These are phyloP conservation scores for Alternaria longipes DNA, from an alignment of 2,329 filamentous ascomycete genomes.

Conservation along the genomic window DNA sequence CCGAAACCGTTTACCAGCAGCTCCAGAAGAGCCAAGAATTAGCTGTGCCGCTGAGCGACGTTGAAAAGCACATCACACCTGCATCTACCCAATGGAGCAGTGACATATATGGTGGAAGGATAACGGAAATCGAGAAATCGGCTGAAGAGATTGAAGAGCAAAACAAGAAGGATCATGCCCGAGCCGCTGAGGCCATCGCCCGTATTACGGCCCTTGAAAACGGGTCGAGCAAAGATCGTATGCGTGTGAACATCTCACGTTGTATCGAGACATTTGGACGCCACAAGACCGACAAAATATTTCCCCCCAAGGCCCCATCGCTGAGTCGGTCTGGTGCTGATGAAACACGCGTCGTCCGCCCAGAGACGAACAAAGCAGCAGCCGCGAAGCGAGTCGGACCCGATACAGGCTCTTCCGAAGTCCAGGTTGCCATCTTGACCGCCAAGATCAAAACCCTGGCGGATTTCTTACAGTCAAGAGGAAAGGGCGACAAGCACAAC, in stretches of 20 bases:
- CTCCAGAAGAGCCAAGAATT: constrained; percentile 74
- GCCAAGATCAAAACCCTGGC: constrained; percentile 88
- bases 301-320: constrained; percentile 68
- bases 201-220: constrained; percentile 83
- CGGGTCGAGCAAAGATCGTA: constrained; percentile 78
- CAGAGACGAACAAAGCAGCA: constrained; percentile 44
- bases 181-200: constrained; percentile 76
- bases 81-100: constrained; percentile 19
- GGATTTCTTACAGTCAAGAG: constrained; percentile 73
- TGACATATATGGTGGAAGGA: constrained; percentile 6
- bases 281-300: constrained; percentile 80
- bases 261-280: constrained; percentile 90
- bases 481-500: constrained; percentile 90
- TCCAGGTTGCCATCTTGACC: constrained; percentile 96
- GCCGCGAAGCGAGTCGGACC: constrained; percentile 74
- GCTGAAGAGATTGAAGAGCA: constrained; percentile 36
- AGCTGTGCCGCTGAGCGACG: constrained; percentile 62
- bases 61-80: constrained; percentile 12
- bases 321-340: constrained; percentile 57
- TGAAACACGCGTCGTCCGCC: constrained; percentile 57
- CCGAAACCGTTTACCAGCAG: constrained; percentile 71
- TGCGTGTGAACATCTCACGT: constrained; percentile 82
- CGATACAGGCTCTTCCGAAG: constrained; percentile 94
- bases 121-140: constrained; percentile 15
- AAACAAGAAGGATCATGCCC: constrained; percentile 62